Conservation (phyloP, 805 yeast species). For the Yamadazyma olivae region DNA sequence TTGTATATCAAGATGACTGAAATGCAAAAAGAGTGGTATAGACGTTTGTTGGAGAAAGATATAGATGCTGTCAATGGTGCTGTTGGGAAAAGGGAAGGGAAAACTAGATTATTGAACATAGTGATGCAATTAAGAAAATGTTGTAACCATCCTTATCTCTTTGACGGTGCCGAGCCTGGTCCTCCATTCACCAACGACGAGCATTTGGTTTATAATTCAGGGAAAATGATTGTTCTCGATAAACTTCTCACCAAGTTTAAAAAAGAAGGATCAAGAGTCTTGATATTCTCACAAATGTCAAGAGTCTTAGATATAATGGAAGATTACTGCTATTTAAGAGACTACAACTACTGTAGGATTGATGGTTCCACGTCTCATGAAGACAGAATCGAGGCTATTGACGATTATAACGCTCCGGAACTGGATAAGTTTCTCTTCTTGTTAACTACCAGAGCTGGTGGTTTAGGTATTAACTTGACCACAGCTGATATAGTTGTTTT, state of each 20-base stretch:
- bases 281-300: constrained; percentile 93
- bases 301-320: constrained; percentile 85
- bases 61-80: constrained; percentile 96
- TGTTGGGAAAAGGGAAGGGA: constrained; percentile 90
- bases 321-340: constrained; percentile 86
- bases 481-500: constrained; percentile 87
- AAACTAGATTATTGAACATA: constrained; percentile 84
- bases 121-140: constrained; percentile 97
- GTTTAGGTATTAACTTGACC: constrained; percentile 89
- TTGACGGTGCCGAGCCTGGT: constrained; percentile 99
- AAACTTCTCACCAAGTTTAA: constrained; percentile 71
- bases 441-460: constrained; percentile 95
- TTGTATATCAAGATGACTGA: constrained; percentile 92
- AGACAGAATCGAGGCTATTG: constrained; percentile 89
- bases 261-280: constrained; percentile 79
- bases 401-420: constrained; percentile 80
- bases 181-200: constrained; percentile 97
- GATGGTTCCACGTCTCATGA: constrained; percentile 94
- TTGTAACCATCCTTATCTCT: constrained; percentile 94
- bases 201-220: constrained; percentile 85
- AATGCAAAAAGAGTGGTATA: constrained; percentile 94
- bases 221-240: constrained; percentile 87
- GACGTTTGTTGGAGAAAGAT: constrained; percentile 82
- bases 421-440: constrained; percentile 81
- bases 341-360: constrained; percentile 82